A percentile compares a stretch with the other conserved stretches of the same genome.
These are phyloP conservation scores for Parastagonospora avenae DNA, from an alignment of 2,329 filamentous ascomycete species.

Conservation along the genomic window DNA sequence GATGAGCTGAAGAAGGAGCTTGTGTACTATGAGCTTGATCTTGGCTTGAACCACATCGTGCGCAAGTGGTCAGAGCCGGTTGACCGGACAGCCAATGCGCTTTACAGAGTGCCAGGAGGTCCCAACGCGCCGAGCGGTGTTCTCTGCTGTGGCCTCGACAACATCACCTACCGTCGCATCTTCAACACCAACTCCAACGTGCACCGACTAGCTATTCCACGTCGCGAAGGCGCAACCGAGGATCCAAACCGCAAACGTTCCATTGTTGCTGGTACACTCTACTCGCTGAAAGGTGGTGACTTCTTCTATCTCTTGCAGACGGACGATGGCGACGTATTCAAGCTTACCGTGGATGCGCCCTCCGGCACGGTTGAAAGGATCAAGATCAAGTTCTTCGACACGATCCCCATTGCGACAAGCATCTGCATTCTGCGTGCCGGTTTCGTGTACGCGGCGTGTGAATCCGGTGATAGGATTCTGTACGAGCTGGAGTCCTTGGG, in stretches of 20 bases:
- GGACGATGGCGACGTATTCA: constrained; percentile 98
- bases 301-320: constrained; percentile 98
- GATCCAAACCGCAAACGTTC: constrained; percentile 87
- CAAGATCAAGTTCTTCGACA: constrained; percentile 98
- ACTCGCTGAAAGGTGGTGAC: constrained; percentile 85
- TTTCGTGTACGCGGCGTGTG: constrained; percentile 89
- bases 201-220: constrained; percentile 86
- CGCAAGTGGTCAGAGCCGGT: constrained; percentile 95
- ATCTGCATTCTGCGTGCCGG: constrained; percentile 94
- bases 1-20: constrained; percentile 85
- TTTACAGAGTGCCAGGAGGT: constrained; percentile 95
- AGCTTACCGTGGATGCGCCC: constrained; percentile 92
- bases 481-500: constrained; percentile 98
- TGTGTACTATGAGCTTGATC: constrained; percentile 96
- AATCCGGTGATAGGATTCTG: constrained; percentile 91
- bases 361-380: constrained; percentile 67
- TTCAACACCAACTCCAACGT: constrained; percentile 73
- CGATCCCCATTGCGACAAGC: constrained; percentile 83
- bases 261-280: constrained; percentile 93
- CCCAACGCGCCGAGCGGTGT: constrained; percentile 94
- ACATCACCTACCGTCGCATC: constrained; percentile 94
- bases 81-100: constrained; percentile 82
- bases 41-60: constrained; percentile 96
- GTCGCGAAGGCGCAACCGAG: constrained; percentile 84
- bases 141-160: constrained; percentile 91